Base-by-base conservation (phyloP, 2,329 filamentous ascomycete species). In the Didymosphaeria variabile region DNA sequence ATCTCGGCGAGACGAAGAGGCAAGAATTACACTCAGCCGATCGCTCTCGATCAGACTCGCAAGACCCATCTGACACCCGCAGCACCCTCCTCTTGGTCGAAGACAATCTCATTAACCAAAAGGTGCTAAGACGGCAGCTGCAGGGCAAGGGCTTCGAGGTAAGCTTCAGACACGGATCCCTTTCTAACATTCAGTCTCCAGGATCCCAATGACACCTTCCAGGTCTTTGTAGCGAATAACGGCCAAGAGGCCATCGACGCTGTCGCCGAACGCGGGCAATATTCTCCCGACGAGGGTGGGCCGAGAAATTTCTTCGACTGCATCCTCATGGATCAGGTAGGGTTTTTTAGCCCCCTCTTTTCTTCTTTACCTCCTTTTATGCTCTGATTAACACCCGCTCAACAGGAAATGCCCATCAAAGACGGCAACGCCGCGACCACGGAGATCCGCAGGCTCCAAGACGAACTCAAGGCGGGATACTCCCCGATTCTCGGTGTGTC, bases 41-140 rank as follows among this genome's bases (percentile, higher is more conserved):
- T 5, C 38, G 61, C 13, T 70, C 73, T 2, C 58, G 62, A 40
- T 58, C 60, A 12, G 72, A 76, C 51, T 72, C 63, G 26, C 46
- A 62, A 17, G 54, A 64, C n/a, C 60, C 55, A 4, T 63, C 62
- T 3, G 65, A 72, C 21, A 49, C 56, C 3, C 67, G 67, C 10
- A 61, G 65, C 10, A 76, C 72, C 1, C 58, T 79, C 7, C 73
- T 85, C 0, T 69, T 85, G 0, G 82, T 84, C 0, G 83, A 84
- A 61, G 83, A 84, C 61, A 85, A 84, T 49, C 57, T 78, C 2
- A 80, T 84, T 57, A 85, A 85, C 23, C 76, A 84, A 0, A 81
- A 82, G 21, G 82, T 85, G 29, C 65, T 85, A 31, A 75, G 79
- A 15, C 81, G 83, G 66, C 83, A 84, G 64, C 80, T 83, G 53